A percentile compares a stretch with the other conserved stretches of the same genome.
These are phyloP conservation scores for Entoloma clypeatum DNA, from an alignment of 1,284 basidiomycete genomes.

Conservation along the genomic window DNA sequence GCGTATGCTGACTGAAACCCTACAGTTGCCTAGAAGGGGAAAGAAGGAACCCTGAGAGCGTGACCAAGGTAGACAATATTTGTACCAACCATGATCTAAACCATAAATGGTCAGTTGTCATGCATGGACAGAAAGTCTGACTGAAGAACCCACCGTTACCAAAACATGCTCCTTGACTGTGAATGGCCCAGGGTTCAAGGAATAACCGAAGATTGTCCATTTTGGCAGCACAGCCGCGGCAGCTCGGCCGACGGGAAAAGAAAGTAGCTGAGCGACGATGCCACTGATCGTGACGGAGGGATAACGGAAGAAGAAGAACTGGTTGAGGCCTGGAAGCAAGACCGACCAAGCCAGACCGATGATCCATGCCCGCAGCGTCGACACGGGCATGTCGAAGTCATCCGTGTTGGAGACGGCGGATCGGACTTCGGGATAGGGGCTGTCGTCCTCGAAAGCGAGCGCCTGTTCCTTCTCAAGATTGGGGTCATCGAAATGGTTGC, in stretches of 20 bases:
- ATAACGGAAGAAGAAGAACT: slow-evolving; percentile 49
- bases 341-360: slow-evolving; percentile 43
- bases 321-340: slow-evolving; percentile 45
- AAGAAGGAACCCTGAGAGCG: neutral
- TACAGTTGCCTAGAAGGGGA: slow-evolving; percentile 53
- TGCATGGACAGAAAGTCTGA: slow-evolving; percentile 5
- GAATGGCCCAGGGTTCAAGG: slow-evolving; percentile 47
- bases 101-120: neutral
- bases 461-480: slow-evolving; percentile 41
- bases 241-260: slow-evolving; percentile 44
- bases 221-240: slow-evolving; percentile 39
- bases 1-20: slow-evolving; percentile 57
- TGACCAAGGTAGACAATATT: neutral
- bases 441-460: slow-evolving; percentile 42
- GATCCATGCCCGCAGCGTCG: slow-evolving; percentile 50
- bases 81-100: slow-evolving; percentile 53
- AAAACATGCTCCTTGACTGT: slow-evolving; percentile 61
- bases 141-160: slow-evolving; percentile 35
- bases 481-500: slow-evolving; percentile 41
- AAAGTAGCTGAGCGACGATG: slow-evolving; percentile 44
- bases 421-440: slow-evolving; percentile 56
- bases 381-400: slow-evolving; percentile 45
- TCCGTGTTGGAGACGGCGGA: slow-evolving; percentile 52
- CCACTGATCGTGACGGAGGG: slow-evolving; percentile 39
- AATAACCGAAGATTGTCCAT: slow-evolving; percentile 40